Evolutionary conservation across 768 basidiomycete genomes (phyloP).

Genomic region (Hypsizygus marmoreus): DNA sequence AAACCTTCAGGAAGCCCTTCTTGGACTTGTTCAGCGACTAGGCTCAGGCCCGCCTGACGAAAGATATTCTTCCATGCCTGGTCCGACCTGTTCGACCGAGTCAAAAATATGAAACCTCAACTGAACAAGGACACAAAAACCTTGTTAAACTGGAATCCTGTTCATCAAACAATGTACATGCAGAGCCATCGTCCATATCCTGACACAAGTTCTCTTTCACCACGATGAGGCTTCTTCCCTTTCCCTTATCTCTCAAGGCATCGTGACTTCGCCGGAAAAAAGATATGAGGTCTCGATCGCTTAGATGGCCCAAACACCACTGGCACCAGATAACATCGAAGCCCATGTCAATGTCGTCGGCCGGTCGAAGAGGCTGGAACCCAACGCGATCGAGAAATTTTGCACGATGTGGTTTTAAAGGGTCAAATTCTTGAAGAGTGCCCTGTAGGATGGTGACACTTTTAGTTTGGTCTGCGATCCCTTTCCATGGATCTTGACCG

Average conservation of each 20-base stretch:
- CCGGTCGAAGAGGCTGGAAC: slow-evolving; percentile 44
- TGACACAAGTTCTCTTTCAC: slow-evolving; percentile 91
- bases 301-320: slow-evolving; percentile 93
- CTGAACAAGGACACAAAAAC: slow-evolving; percentile 35
- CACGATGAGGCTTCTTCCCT: slow-evolving; percentile 63
- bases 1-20: slow-evolving; percentile 80
- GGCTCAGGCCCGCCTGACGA: slow-evolving; percentile 63
- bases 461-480: slow-evolving; percentile 60
- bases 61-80: slow-evolving; percentile 80
- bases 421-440: slow-evolving; percentile 82
- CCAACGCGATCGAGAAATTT: slow-evolving; percentile 69
- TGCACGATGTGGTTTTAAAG: slow-evolving; percentile 46
- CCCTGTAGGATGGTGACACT: slow-evolving; percentile 81
- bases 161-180: slow-evolving; percentile 70
- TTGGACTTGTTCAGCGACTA: slow-evolving; percentile 79
- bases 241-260: slow-evolving; percentile 53
- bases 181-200: slow-evolving; percentile 50
- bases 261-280: slow-evolving; percentile 70
- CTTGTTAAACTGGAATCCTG: slow-evolving; percentile 90
- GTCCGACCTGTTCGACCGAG: slow-evolving; percentile 64
- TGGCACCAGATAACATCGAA: slow-evolving; percentile 97
- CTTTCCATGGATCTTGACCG: slow-evolving; percentile 55
- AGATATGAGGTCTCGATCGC: slow-evolving; percentile 69
- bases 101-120: slow-evolving; percentile 5
- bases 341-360: slow-evolving; percentile 51